Base-by-base conservation (phyloP, 208 protist species). In the Leishmania gerbilli region DNA sequence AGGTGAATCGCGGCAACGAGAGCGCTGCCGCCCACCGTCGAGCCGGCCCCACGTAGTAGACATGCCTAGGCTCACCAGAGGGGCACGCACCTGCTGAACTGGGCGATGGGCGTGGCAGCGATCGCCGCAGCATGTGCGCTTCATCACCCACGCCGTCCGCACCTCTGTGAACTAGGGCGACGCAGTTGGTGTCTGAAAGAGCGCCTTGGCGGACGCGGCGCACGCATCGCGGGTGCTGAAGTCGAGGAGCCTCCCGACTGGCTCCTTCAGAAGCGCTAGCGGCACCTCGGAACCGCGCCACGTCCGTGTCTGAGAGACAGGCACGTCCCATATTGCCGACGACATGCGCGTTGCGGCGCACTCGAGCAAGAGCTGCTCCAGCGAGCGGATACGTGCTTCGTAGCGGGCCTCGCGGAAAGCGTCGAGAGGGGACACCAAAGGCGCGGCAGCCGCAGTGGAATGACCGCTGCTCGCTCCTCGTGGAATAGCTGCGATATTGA, bases 151-250 rank as follows among this genome's bases (percentile, higher is more conserved):
- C 40, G 21, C 40, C 65, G 37, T 47, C 65, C 37, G 65, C 37
- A 71, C 19, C 34, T 55, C 3, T 9, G 31, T 34, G 9, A 31
- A 7, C 45, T 74, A 34, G 51, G 27, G 51, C n/a, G 51, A 34
- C 31, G 71, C 51, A 27, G 71, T 45, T 31, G 11, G 68, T 49
- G 71, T 40, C 49, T 65, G 71, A 74, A 89, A 92, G 74, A 87
- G 80, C 13, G 37, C 49, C 40, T 85, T 83, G 27, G 67, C 79
- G 15, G 75, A 88, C 31, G 64, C 64, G 34, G 1, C 34, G 76
- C 90, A 86, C 2, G 74, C 76, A 6, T 87, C 84, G 19, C 80
- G 79, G 13, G 82, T 90, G 49, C 85, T 89, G 42, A 92, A 94
- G 69, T 89, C 85, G 2, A 94, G 71, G 6, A 92, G 6, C n/a